These are phyloP conservation scores for Podospora australis DNA, from an alignment of 495 filamentous ascomycete genomes.

Conservation along the genomic window DNA sequence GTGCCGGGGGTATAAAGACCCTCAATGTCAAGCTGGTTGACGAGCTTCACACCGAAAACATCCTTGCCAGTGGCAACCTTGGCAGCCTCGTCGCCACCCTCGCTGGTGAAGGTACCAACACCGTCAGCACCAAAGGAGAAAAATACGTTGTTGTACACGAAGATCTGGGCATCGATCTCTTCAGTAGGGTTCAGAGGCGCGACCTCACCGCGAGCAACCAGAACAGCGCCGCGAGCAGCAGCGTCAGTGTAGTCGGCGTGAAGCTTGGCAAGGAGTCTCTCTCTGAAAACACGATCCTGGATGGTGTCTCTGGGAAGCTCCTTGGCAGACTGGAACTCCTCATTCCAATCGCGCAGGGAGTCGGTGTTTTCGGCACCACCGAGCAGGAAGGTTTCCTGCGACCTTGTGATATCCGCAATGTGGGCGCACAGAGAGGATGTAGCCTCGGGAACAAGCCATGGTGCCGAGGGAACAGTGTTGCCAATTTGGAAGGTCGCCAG, in stretches of 20 bases:
- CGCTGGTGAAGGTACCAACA: slow-evolving; percentile 90
- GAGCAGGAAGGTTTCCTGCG: slow-evolving; percentile 88
- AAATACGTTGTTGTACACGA: slow-evolving; percentile 99
- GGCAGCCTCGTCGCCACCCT: slow-evolving; percentile 96
- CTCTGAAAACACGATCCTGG: slow-evolving; percentile 93
- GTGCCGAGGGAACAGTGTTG: slow-evolving; percentile 84
- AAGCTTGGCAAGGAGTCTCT: slow-evolving; percentile 87
- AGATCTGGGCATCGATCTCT: slow-evolving; percentile 88
- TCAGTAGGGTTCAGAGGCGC: slow-evolving; percentile 97
- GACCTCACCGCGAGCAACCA: slow-evolving; percentile 90
- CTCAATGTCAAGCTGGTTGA: slow-evolving; percentile 94
- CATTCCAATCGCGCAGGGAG: slow-evolving; percentile 95
- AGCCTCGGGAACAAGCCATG: slow-evolving; percentile 77
- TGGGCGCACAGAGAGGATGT: slow-evolving; percentile 60
- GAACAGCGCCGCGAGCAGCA: slow-evolving; percentile 83
- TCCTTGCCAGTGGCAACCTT: slow-evolving; percentile 96
- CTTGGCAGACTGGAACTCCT: slow-evolving; percentile 95
- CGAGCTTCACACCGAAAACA: slow-evolving; percentile 82
- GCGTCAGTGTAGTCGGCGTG: slow-evolving; percentile 98
- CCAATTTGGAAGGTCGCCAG: slow-evolving; percentile 90
- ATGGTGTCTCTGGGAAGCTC: slow-evolving; percentile 89
- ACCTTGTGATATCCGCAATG: slow-evolving; percentile 74
- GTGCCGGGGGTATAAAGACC: slow-evolving; percentile 93
- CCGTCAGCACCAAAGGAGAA: slow-evolving; percentile 98
- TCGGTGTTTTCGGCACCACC: slow-evolving; percentile 88